Base-by-base conservation (phyloP, 305 asterid genomes). In the Euphrasia arctica region DNA sequence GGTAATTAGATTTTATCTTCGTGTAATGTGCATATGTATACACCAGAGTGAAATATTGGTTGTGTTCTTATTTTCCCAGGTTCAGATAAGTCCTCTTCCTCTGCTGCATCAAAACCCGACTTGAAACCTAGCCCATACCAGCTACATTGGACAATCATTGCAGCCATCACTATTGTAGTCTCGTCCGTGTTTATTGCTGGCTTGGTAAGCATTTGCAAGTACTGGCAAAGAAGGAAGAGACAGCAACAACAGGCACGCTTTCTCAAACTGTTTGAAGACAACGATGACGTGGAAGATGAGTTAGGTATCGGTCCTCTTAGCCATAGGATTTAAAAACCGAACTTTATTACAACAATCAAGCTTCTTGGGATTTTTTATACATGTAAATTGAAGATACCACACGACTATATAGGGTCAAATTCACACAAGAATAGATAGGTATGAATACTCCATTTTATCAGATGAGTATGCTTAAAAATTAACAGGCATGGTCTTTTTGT, bases 241-340 rank as follows among this genome's bases (percentile, higher is more conserved):
- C 90, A 83, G 70, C 90, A 84, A 52, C 95, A 93, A 49, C 97
- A 93, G 72, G 84, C 85, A 1, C 80, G 86, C 29, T 91, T 91
- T 79, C 83, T 89, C 73, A 74, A 63, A 79, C 85, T 91, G 45
- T 91, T 91, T 12, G 96, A 89, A 81, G 96, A 87, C 66, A 76
- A 57, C n/a, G 95, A 91, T 64, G 98, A 91, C 57, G 79, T 85
- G 2, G 97, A 89, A 58, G 98, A 91, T 60, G 98, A 87, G 80
- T 76, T 89, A 56, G 96, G 95, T 31, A 79, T 83, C 12, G 92
- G 92, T 25, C 93, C 95, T 67, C 84, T 89, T 22, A 82, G 85
- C 74, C 87, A 80, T 66, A 72, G 71, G 9, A 59, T 84, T 58
- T 85, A 82, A 79, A 18, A 5, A 29, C 32, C 34, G 3, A 39